These are phyloP conservation scores for Claviceps pazoutovae DNA, from an alignment of 2,329 filamentous ascomycete genomes.

Conservation along the genomic window DNA sequence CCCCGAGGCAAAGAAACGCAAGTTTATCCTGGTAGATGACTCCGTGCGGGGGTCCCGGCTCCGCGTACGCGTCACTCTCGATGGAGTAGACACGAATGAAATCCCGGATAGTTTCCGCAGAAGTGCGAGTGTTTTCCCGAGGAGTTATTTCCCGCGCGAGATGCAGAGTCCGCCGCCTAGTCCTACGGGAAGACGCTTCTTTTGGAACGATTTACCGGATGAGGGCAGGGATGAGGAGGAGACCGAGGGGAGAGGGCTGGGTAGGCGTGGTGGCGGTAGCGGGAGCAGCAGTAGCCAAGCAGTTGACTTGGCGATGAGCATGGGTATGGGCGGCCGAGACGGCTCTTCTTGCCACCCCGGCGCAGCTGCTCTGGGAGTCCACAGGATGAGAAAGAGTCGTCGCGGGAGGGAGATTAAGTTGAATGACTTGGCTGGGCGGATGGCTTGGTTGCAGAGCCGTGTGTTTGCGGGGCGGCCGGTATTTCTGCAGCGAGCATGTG, in stretches of 20 bases:
- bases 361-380: constrained; percentile 61
- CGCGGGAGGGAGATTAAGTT: constrained; percentile 75
- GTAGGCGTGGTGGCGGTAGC: constrained; percentile 17
- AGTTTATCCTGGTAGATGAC: constrained; percentile 94
- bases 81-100: constrained; percentile 85
- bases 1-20: constrained; percentile 80
- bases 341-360: constrained; percentile 20
- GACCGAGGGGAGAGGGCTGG: constrained; percentile 31
- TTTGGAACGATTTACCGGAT: constrained; percentile 49
- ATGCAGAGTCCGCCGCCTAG: constrained; percentile 78
- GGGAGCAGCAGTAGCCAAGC: constrained; percentile 21
- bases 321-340: constrained; percentile 30
- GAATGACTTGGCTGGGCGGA: constrained; percentile 85
- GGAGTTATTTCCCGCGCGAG: constrained; percentile 83
- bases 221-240: constrained; percentile 17
- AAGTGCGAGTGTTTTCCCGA: constrained; percentile 76
- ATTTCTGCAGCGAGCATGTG: constrained; percentile 82
- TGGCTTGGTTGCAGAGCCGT: constrained; percentile 92
- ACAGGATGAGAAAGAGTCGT: constrained; percentile 54
- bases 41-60: constrained; percentile 66
- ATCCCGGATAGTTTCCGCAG: constrained; percentile 93
- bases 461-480: constrained; percentile 77
- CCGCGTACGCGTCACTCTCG: constrained; percentile 82
- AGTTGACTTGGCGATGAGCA: constrained; percentile 45
- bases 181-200: constrained; percentile 61